Conservation (phyloP, 2,329 filamentous ascomycete species). For the Microdochium trichocladiopsis region DNA sequence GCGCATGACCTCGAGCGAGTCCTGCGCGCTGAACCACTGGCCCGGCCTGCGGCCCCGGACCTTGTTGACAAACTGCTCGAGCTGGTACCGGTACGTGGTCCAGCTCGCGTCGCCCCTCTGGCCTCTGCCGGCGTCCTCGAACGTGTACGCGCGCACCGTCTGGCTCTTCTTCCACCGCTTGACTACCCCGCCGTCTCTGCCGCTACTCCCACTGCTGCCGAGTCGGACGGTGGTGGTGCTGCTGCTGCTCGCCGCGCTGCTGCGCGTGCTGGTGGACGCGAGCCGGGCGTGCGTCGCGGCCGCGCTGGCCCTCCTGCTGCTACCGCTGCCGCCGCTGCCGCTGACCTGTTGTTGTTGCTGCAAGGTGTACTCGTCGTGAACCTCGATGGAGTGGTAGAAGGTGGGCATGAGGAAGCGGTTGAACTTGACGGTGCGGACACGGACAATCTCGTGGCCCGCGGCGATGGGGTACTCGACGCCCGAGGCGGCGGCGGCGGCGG, state of each 20-base stretch:
- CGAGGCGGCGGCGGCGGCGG: conserved; percentile 3
- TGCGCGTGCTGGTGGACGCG: neutral
- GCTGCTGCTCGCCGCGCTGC: neutral
- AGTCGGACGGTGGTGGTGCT: neutral
- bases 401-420: conserved; percentile 10
- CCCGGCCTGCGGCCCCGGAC: conserved; percentile 22
- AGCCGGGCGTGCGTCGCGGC: neutral
- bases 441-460: conserved; percentile 12
- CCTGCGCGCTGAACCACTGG: conserved; percentile 26
- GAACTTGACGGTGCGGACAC: conserved; percentile 14
- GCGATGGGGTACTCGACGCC: conserved; percentile 5
- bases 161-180: conserved; percentile 14
- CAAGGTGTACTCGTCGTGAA: conserved; percentile 18
- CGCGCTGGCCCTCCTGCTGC: neutral
- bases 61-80: conserved; percentile 31
- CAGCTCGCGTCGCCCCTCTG: conserved; percentile 22
- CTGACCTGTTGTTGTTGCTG: conserved; percentile 8
- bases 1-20: conserved; percentile 28
- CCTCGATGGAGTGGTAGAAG: conserved; percentile 10
- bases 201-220: too few species aligned
- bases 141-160: conserved; percentile 15
- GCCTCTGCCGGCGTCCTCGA: conserved; percentile 9
- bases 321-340: conserved; percentile 1
- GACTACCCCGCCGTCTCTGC: neutral
- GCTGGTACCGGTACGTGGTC: conserved; percentile 29